These are phyloP conservation scores for Pichia sp. DNA, from an alignment of 1,139 yeast species.

Conservation along the genomic window DNA sequence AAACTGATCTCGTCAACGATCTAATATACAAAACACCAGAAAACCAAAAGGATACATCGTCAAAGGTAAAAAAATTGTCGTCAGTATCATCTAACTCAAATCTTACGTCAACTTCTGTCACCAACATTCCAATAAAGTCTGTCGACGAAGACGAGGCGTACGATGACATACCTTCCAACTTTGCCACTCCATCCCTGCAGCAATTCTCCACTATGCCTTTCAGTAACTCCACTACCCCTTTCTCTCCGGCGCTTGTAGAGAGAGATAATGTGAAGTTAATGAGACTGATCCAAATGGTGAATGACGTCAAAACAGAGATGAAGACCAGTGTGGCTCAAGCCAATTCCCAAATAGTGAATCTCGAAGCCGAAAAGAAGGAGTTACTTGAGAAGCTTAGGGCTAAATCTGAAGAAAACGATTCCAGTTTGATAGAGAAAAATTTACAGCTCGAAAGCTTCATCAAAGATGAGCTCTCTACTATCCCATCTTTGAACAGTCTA, in stretches of 20 bases:
- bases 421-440: slow-evolving; percentile 8
- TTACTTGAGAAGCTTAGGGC: slow-evolving; percentile 11
- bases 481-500: slow-evolving; percentile 51
- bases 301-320: slow-evolving; percentile 29
- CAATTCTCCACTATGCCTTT: slow-evolving; percentile 13
- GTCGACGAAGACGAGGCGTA: background rate
- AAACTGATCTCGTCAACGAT: background rate
- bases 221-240: slow-evolving; percentile 2
- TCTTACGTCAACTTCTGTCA: background rate
- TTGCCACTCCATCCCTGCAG: slow-evolving; percentile 13
- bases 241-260: slow-evolving; percentile 20
- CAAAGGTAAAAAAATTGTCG: background rate
- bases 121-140: background rate
- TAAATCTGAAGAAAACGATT: background rate
- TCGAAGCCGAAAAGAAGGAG: slow-evolving; percentile 27
- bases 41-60: background rate
- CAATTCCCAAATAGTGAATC: slow-evolving; percentile 26
- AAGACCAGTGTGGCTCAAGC: slow-evolving; percentile 29
- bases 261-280: slow-evolving; percentile 25
- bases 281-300: slow-evolving; percentile 27
- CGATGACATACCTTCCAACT: background rate
- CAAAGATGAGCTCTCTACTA: slow-evolving; percentile 51
- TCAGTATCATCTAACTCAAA: slow-evolving; percentile 2
- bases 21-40: slow-evolving; percentile 11
- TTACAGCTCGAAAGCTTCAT: slow-evolving; percentile 37